Percentiles rank a stretch among this genome's conserved stretches.
These are phyloP conservation scores for Tuber calosporum DNA, from an alignment of 495 filamentous ascomycete species.

Conservation along the genomic window DNA sequence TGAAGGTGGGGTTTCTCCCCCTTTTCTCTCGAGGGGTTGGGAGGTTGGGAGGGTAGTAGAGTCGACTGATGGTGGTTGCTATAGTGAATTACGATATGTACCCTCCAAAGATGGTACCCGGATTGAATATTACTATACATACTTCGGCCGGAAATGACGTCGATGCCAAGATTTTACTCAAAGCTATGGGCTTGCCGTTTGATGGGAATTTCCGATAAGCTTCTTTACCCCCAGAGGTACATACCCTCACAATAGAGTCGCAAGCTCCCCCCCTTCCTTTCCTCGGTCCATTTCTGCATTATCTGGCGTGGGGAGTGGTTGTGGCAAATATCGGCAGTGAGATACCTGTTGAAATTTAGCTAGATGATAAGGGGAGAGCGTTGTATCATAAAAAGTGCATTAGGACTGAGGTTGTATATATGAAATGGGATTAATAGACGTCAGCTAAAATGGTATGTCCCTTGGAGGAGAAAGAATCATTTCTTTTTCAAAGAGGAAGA, in stretches of 20 bases:
- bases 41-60: too few species aligned
- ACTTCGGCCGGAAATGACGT: constrained; percentile 82
- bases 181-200: constrained; percentile 76
- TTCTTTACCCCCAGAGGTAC: not conserved
- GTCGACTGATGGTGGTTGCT: not conserved
- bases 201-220: constrained; percentile 54
- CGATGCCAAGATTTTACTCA: constrained; percentile 79
- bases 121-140: constrained; percentile 77
- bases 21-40: not conserved
- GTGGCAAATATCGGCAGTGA: not conserved
- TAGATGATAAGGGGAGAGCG: not conserved
- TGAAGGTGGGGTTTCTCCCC: constrained; percentile 60
- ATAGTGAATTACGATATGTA: constrained; percentile 52
- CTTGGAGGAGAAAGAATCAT: not conserved
- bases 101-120: constrained; percentile 86
- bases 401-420: not conserved
- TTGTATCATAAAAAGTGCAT: not conserved
- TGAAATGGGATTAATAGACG: not conserved
- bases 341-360: not conserved
- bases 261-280: not conserved
- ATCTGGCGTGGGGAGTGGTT: not conserved
- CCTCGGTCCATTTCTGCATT: not conserved
- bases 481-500: not conserved
- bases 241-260: not conserved
- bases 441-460: not conserved